Base-by-base conservation (phyloP, 2,329 filamentous ascomycete genomes). In the Fonsecaea monophora region DNA sequence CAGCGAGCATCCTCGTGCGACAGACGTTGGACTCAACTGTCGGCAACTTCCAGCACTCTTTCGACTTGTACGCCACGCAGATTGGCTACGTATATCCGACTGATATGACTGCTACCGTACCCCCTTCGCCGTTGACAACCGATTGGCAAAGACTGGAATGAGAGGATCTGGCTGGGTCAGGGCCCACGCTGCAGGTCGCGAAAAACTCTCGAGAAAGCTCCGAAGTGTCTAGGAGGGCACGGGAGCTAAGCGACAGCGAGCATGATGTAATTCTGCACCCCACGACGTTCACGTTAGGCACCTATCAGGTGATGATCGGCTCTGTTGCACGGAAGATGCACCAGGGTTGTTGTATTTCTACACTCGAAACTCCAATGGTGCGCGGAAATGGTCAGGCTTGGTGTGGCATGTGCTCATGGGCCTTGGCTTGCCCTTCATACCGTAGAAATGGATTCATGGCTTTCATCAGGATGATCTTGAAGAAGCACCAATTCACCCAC, bases 191-290 rank as follows among this genome's bases (percentile, higher is more conserved):
- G 10, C 18, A 48, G 2, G 18, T 50, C 21, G 45, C 45, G 4
- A 25, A 25, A 25, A 15, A 8, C 10, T 15, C 45, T 50, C 21
- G 21, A 50, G 15, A 45, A 45, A 18, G 15, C 40, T 18, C 40
- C 15, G 40, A 45, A 13, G 40, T n/a, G 42, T 21, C n/a, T 10
- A 21, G 12, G 42, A 13, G 38, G 38, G 2, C 34, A 35, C 15
- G 45, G 12, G 21, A 7, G 21, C 38, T 59, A 40, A 15, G 9
- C n/a, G 15, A 60, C 57, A 15, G 38, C 6, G 53, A 25, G 32
- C 53, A 50, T 50, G 45, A 50, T 25, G 45, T 50, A 50, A 50
- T 50, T 50, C 45, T 50, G 45, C 45, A 25, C 45, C 42, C 18
- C 45, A 50, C 18, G 6, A 12, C 45, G 13, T 21, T 5, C 10